Base-by-base conservation (phyloP, 1,139 yeast genomes). In the Entelexis sorbosivorans region DNA sequence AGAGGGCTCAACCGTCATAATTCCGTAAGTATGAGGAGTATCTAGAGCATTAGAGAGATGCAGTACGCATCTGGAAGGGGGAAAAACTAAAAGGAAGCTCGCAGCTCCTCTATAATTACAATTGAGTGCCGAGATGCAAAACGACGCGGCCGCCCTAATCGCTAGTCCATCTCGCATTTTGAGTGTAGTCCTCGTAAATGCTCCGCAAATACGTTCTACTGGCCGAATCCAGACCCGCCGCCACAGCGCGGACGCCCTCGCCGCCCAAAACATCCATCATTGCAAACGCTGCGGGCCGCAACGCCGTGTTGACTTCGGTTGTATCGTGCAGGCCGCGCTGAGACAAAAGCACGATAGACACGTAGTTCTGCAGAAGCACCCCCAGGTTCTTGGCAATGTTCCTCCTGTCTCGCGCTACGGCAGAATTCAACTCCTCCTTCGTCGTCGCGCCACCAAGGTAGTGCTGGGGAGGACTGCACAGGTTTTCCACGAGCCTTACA, bases 151-250 rank as follows among this genome's bases (percentile, higher is more conserved):
- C n/a, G n/a, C 26, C 9, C 44, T 65, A 74, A 51, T 73, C 74
- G 56, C 79, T 87, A 54, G 69, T 78, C 97, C 97, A 89, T 65
- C 83, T 86, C 51, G 96, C 96, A 57, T 74, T 75, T 59, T 76
- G 79, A 64, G 77, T 78, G 67, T 87, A 91, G 56, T 82, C 87
- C 7, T 77, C 76, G 60, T 83, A 86, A 42, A 88, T 62, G 0
- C 77, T 69, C 63, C 76, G 81, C 70, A 80, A 83, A 59, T 81
- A 78, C 2, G 81, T 73, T 57, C 84, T 76, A 1, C 94, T 85
- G 43, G 84, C 76, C 26, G 71, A 65, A 60, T 89, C 96, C 61
- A 89, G 69, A n/a, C 81, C 72, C 3, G 81, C 73, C 60, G 77
- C 83, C n/a, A 82, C 75, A 42, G 79, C 66, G 51, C 74, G 76